Base-by-base conservation (phyloP, 2,329 filamentous ascomycete genomes). In the Cercospora citrullina region DNA sequence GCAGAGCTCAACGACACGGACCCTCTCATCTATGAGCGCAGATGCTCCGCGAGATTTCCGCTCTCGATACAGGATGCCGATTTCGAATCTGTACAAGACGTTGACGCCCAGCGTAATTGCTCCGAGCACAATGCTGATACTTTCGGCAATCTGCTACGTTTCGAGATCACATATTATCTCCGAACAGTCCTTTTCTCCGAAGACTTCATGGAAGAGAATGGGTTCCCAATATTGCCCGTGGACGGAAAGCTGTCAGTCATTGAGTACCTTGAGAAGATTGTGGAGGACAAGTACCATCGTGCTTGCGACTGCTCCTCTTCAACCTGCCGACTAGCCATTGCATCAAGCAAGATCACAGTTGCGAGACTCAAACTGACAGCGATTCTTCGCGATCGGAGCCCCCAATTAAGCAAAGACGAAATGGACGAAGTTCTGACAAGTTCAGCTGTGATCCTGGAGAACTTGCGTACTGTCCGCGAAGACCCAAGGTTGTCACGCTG, bases 141-240 rank as follows among this genome's bases (percentile, higher is more conserved):
- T 60, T 72, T 72, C 18, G 62, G 63, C 28, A 60, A 45, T 39
- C 57, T 71, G 14, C 45, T 72, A 12, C 67, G 69, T 14, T 71
- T 71, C 60, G 71, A 72, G 58, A 70, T 68, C 53, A 72, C 71
- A 30, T 72, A 72, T 48, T 72, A 72, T 33, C 64, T 65, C 42
- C 71, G 71, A 16, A 71, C 71, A 14, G 42, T 72, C 2, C 71
- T 71, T n/a, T 72, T 68, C 57, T 71, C 69, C 2, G 68, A 70
- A 33, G 67, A 69, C 18, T 72, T 71, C 48, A 69, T 66, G 55
- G 64, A 70, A 42, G 69, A 71, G 14, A 72, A 72, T 45, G 67
- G 61, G 1, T 72, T 62, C 21, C 71, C 71, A 4, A 59, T 69
- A n/a, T 39, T 72, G 23, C 61, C 68, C 2, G 64, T 63, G 10